Evolutionary conservation across 1,284 basidiomycete genomes (phyloP), one percentile per base, ranked within the genome.

Genomic region (Tetrapyrgos nigripes): DNA sequence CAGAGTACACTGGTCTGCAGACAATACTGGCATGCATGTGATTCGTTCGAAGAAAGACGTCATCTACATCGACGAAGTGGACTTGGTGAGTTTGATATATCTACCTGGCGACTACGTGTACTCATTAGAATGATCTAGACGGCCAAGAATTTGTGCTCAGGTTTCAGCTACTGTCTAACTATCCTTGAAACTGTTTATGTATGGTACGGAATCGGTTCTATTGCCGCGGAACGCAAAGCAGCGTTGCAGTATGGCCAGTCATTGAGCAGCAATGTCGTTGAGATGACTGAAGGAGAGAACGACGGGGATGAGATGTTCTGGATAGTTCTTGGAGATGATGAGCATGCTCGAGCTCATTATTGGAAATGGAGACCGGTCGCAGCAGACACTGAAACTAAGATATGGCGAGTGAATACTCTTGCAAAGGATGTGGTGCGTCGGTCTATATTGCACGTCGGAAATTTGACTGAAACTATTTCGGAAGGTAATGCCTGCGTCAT

Each of bases 1-100:
- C 29, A 83, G 91, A 37, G 77, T 79, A 3, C 89, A 87, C 66
- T 93, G 91, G 91, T 84, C 85, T 6, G 67, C 83, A 0, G 91
- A 92, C 55, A 93, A 93, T 64, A 92, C 89, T 3, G 79, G 89
- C 2, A 91, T 93, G 89, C 91, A 93, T 62, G 73, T 86, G 47
- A 79, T 91, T 27, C 83, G 89, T 57, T 79, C 77, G 2, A 66
- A 71, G 8, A 67, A 76, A n/a, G 83, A 81, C 5, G 71, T 81
- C 17, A 72, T 87, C 26, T 77, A 83, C 60, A 85, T 92, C 53
- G 90, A 93, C 62, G 89, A 93, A 69, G 78, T 87, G 47, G 88
- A 93, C 62, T 71, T 92, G 56, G 91, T 92, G 65, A 64, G 82
- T 77, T 9, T 14, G 11, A 31, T 55, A 9, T 40, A 26, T 51